phyloP scores from a whole-genome alignment of 1,139 yeast species.

The Debaryomyces sp. region DNA sequence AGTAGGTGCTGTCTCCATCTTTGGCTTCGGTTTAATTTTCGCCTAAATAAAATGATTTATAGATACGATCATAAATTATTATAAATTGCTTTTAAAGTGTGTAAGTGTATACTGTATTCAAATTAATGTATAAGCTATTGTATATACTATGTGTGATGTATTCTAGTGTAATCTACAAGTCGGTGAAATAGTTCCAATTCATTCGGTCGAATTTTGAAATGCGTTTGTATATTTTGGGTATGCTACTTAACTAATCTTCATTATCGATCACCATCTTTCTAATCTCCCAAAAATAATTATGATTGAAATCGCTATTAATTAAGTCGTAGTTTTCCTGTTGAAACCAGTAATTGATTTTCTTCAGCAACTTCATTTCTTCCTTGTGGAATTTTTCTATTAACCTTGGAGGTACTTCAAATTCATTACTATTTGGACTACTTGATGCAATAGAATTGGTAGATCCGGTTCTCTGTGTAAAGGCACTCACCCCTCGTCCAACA shows the following conservation, averaged over 20 bases:
- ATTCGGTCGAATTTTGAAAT: background rate
- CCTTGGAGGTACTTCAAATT: conserved; percentile 44
- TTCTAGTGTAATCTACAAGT: background rate
- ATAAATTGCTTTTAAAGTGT: conserved; percentile 1
- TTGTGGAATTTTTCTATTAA: conserved; percentile 44
- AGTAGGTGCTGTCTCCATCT: conserved; percentile 24
- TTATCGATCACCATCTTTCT: conserved; percentile 54
- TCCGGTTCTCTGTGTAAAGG: conserved; percentile 40
- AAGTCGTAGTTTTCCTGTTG: conserved; percentile 36
- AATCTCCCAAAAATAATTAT: conserved; percentile 56
- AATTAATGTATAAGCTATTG: background rate
- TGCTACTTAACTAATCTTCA: conserved; percentile 16
- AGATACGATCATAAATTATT: background rate
- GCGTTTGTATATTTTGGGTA: background rate
- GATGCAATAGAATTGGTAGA: conserved; percentile 26
- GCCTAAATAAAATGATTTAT: conserved; percentile 13
- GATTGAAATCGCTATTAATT: conserved; percentile 19
- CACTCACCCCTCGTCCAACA: conserved; percentile 27
- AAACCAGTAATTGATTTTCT: conserved; percentile 58
- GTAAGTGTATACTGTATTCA: background rate
- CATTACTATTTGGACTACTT: conserved; percentile 30
- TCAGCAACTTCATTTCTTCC: conserved; percentile 53
- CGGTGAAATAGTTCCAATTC: background rate
- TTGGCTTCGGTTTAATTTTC: conserved; percentile 24
- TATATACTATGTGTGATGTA: background rate